Evolutionary conservation across 2,329 filamentous ascomycete genomes (phyloP).

Genomic region (Apiospora saccharicola): DNA sequence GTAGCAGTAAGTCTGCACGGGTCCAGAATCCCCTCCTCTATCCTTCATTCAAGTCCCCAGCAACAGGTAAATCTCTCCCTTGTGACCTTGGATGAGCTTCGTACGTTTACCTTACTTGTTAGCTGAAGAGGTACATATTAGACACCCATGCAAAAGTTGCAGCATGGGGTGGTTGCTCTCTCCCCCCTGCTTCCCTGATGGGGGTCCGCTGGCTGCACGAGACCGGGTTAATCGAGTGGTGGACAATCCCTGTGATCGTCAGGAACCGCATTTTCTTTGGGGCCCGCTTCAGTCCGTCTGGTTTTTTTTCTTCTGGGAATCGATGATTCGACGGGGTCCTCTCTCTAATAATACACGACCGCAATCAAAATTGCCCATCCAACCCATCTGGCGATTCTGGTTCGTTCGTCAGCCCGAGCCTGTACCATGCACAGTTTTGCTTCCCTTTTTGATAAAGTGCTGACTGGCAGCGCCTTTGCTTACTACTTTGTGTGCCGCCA

Average conservation of each 20-base stretch:
- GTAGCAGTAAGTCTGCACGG: neutral
- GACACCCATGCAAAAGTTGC: no score
- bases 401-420: neutral
- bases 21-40: neutral
- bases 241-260: conserved; percentile 19
- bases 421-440: no score
- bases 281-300: neutral
- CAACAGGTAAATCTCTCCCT: no score
- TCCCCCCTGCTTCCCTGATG: conserved; percentile 1
- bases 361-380: neutral
- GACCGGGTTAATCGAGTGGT: conserved; percentile 6
- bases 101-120: no score
- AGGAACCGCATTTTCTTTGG: conserved; percentile 17
- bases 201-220: neutral
- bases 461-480: neutral
- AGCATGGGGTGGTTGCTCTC: neutral
- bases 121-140: no score
- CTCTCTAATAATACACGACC: neutral
- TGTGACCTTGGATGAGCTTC: no score
- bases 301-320: conserved; percentile 10
- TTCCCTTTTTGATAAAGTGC: neutral
- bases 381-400: neutral
- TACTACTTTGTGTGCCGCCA: neutral
- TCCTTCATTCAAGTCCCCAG: neutral
- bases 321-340: neutral